phyloP scores from a whole-genome alignment of 1,139 yeast species.

The Taphrina pruni region DNA sequence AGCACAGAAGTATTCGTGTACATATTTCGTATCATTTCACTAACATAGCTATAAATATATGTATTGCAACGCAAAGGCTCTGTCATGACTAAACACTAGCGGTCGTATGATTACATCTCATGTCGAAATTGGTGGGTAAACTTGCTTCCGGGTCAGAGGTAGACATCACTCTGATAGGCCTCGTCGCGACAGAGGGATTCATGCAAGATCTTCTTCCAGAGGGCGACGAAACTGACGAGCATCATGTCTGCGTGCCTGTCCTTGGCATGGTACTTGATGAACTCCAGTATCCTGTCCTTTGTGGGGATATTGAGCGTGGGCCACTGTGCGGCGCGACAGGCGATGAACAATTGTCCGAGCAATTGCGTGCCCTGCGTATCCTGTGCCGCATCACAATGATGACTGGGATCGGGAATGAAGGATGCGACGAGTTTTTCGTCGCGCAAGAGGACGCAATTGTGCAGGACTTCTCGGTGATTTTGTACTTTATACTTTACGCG shows the following conservation, averaged over 20 bases:
- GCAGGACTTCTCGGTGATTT: background rate
- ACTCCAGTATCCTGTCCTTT: background rate
- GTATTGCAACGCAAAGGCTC: too few relatives aligned
- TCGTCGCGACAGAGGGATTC: background rate
- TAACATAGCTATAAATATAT: too few relatives aligned
- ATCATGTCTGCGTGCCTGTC: conserved; percentile 17
- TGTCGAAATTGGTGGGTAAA: too few relatives aligned
- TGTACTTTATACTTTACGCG: conserved; percentile 2
- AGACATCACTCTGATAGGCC: background rate
- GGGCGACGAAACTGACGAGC: conserved; percentile 18
- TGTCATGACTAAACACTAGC: too few relatives aligned
- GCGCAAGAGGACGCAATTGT: conserved; percentile 18
- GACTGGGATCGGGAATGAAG: conserved; percentile 5
- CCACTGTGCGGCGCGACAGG: conserved; percentile 7
- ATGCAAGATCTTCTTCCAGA: background rate
- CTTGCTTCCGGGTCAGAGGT: background rate
- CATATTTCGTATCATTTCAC: too few relatives aligned
- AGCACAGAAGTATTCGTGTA: too few relatives aligned
- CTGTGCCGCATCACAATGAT: background rate
- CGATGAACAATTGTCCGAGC: conserved; percentile 5
- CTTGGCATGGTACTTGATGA: conserved; percentile 10
- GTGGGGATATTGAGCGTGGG: conserved; percentile 1
- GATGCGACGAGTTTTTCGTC: conserved; percentile 15
- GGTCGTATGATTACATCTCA: too few relatives aligned
- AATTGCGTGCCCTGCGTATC: background rate